These are phyloP conservation scores for Lathyrus aphaca DNA, from an alignment of 306 rosid species.

Conservation along the genomic window DNA sequence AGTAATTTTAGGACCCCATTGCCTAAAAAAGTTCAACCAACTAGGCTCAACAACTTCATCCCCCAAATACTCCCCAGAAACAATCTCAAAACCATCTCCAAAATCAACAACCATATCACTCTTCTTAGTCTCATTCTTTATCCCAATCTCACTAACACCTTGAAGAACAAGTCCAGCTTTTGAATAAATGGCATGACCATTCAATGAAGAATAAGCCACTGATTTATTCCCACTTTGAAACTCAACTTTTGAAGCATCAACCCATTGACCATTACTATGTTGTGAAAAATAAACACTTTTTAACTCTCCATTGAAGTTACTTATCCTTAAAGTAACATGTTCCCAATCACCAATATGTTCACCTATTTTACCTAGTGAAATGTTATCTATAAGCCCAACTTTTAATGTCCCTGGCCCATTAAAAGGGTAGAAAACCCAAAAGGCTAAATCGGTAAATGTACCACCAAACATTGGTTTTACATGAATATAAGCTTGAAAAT, in stretches of 20 bases:
- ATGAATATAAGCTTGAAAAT: conserved; percentile 36
- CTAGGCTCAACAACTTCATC: conserved; percentile 29
- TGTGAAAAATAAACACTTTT: conserved; percentile 39
- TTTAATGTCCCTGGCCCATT: conserved; percentile 43
- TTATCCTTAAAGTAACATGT: conserved; percentile 42
- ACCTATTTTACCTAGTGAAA: conserved; percentile 41
- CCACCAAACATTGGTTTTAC: conserved; percentile 49
- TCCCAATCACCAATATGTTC: conserved; percentile 48
- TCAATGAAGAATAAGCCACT: conserved; percentile 40
- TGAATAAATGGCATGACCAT: conserved; percentile 47
- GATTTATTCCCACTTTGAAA: conserved; percentile 41
- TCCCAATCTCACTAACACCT: conserved; percentile 37
- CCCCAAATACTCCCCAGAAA: conserved; percentile 42
- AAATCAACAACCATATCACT: conserved; percentile 36
- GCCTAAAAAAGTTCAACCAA: conserved; percentile 40
- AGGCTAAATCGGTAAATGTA: conserved; percentile 40
- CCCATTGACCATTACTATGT: conserved; percentile 46
- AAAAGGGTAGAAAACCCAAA: conserved; percentile 46
- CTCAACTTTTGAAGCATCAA: conserved; percentile 36
- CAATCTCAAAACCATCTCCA: conserved; percentile 35
- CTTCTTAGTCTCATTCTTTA: conserved; percentile 40
- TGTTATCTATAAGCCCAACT: conserved; percentile 32
- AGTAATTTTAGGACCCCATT: conserved; percentile 41
- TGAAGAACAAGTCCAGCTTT: conserved; percentile 43
- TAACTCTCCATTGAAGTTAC: conserved; percentile 42